These are phyloP conservation scores for Stygiomarasmius scandens DNA, from an alignment of 1,284 basidiomycete genomes.

Conservation along the genomic window DNA sequence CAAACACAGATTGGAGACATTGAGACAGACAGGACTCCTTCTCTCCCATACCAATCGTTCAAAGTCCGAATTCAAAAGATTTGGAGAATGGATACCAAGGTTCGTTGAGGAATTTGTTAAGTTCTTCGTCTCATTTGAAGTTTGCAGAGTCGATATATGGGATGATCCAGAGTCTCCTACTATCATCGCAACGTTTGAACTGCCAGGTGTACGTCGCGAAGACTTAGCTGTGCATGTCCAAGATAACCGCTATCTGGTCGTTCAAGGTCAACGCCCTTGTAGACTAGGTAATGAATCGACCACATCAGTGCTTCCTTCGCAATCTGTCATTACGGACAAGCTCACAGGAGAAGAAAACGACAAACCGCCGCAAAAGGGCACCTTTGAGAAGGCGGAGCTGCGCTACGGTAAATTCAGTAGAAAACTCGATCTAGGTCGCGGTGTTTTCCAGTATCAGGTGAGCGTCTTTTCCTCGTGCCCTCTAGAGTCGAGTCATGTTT, in stretches of 20 bases:
- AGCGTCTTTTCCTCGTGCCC: slow-evolving; percentile 21
- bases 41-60: not conserved
- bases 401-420: slow-evolving; percentile 44
- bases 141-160: slow-evolving; percentile 52
- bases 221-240: slow-evolving; percentile 49
- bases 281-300: slow-evolving; percentile 18
- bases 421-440: not conserved
- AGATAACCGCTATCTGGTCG: slow-evolving; percentile 39
- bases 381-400: slow-evolving; percentile 39
- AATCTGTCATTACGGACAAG: slow-evolving; percentile 10
- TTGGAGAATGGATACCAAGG: not conserved
- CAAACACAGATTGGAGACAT: not conserved
- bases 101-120: not conserved
- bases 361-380: slow-evolving; percentile 10
- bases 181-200: slow-evolving; percentile 52
- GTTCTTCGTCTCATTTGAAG: not conserved
- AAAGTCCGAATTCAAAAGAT: not conserved
- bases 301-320: slow-evolving; percentile 8
- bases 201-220: slow-evolving; percentile 56
- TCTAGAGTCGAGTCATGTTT: not conserved
- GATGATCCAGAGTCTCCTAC: slow-evolving; percentile 46
- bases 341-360: slow-evolving; percentile 24
- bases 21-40: not conserved
- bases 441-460: slow-evolving; percentile 36
- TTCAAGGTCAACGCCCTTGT: slow-evolving; percentile 46